Percentiles rank a stretch among this genome's conserved stretches.
These are phyloP conservation scores for Podospora pseudopauciseta DNA, from an alignment of 495 filamentous ascomycete species.

Conservation along the genomic window DNA sequence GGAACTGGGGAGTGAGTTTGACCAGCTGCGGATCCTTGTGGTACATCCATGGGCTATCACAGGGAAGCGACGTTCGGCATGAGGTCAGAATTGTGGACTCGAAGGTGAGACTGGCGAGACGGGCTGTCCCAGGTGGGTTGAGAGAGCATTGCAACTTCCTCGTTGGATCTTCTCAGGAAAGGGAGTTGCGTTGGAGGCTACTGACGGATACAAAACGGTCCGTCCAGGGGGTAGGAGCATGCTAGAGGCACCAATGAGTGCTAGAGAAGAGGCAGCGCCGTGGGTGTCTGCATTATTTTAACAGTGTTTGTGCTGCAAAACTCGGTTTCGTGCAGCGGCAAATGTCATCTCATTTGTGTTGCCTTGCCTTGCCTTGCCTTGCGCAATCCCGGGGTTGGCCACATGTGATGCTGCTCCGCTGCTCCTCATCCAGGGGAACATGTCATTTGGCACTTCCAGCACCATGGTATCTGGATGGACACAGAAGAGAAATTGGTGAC, in stretches of 20 bases:
- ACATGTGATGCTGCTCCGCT: background rate
- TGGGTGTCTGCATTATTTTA: constrained; percentile 18
- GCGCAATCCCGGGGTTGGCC: constrained; percentile 3
- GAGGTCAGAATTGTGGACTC: background rate
- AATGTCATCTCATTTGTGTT: constrained; percentile 20
- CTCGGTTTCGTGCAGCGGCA: constrained; percentile 14
- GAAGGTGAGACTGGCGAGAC: background rate
- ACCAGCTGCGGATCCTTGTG: background rate
- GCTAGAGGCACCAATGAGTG: background rate
- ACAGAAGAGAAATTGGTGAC: background rate
- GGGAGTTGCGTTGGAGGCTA: background rate
- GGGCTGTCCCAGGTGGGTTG: background rate
- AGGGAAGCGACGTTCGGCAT: background rate
- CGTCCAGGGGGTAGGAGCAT: background rate
- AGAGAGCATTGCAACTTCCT: background rate
- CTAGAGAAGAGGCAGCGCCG: background rate
- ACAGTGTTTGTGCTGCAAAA: constrained; percentile 11
- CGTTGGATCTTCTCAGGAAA: background rate
- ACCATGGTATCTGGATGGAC: background rate
- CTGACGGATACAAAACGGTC: background rate
- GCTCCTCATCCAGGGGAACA: too few species aligned
- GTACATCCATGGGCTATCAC: background rate
- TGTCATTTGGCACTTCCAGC: background rate
- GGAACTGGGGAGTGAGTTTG: background rate
- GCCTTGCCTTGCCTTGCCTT: background rate